Percentiles rank a stretch among this genome's conserved stretches.
Conservation (phyloP, 495 filamentous ascomycete genomes). For the Tetracladium marchalianum region DNA sequence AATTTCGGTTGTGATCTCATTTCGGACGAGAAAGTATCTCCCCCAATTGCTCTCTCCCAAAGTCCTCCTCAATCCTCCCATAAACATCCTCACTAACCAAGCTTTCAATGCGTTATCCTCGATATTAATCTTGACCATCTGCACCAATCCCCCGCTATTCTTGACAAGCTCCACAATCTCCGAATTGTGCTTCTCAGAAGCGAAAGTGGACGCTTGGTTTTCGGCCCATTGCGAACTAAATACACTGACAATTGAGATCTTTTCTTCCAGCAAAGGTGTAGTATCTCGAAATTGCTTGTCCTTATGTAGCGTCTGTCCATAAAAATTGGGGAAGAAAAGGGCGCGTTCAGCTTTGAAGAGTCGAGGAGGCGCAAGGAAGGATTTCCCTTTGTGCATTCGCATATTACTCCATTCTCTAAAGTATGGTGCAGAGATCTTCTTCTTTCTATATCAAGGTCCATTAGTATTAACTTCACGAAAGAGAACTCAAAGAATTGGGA, state of each 20-base stretch:
- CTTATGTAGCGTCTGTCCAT: constrained; percentile 60
- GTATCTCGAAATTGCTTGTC: constrained; percentile 44
- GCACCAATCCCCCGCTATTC: constrained; percentile 39
- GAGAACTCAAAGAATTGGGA: not conserved
- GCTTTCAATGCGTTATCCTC: constrained; percentile 75
- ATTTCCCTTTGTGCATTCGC: constrained; percentile 74
- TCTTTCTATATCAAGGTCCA: constrained; percentile 26
- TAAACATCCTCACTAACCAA: constrained; percentile 60
- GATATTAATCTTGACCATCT: constrained; percentile 76
- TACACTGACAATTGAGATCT: constrained; percentile 66
- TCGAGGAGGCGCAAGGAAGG: constrained; percentile 67
- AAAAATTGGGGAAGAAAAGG: constrained; percentile 89
- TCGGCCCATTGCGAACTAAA: constrained; percentile 81
- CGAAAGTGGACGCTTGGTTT: constrained; percentile 65
- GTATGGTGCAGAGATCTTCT: constrained; percentile 66
- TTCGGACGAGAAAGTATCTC: constrained; percentile 75
- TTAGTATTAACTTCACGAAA: not conserved
- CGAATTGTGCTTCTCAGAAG: constrained; percentile 51
- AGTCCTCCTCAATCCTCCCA: constrained; percentile 45
- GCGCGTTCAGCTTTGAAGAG: constrained; percentile 67
- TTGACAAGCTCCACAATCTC: constrained; percentile 44
- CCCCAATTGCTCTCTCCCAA: constrained; percentile 51
- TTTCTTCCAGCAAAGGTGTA: constrained; percentile 57
- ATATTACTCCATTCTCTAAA: constrained; percentile 89
- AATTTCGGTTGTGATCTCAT: constrained; percentile 62